These are phyloP conservation scores for Pseudonitzschia multistriata DNA, from an alignment of 108 stramenopile species.

Conservation along the genomic window DNA sequence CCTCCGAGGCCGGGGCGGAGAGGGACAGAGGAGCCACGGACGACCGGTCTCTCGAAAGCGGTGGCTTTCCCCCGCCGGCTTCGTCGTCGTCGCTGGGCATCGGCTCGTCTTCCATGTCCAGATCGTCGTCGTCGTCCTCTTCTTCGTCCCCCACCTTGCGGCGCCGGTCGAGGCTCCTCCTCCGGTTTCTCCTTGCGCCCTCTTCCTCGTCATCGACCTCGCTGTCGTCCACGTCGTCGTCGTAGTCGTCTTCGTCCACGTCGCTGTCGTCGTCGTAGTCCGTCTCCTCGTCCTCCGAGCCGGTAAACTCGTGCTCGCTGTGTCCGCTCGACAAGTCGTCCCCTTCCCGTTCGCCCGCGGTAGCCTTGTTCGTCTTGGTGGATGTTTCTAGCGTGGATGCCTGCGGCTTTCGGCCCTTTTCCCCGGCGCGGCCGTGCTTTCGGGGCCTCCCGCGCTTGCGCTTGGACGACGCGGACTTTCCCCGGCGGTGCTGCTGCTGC, in stretches of 20 bases:
- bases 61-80: neutral
- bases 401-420: neutral
- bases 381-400: neutral
- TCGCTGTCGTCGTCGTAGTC: conserved; percentile 35
- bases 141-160: conserved; percentile 8
- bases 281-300: conserved; percentile 28
- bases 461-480: neutral
- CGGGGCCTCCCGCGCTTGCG: conserved; percentile 49
- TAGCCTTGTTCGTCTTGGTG: conserved; percentile 31
- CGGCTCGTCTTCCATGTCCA: conserved; percentile 5
- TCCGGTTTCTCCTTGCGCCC: conserved; percentile 27
- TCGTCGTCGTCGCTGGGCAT: conserved; percentile 9
- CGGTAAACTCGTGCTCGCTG: conserved; percentile 10
- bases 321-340: conserved; percentile 24
- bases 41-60: neutral
- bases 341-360: conserved; percentile 41
- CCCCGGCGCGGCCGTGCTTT: conserved; percentile 23
- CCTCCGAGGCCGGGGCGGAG: too few relatives aligned
- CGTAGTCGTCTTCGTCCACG: conserved; percentile 20
- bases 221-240: conserved; percentile 24
- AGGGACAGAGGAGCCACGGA: too few relatives aligned
- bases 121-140: conserved; percentile 3
- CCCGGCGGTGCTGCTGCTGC: too few relatives aligned
- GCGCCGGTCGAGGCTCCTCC: neutral
- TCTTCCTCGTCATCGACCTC: conserved; percentile 10